A percentile compares a stretch with the other conserved stretches of the same genome.
Conservation (phyloP, 495 filamentous ascomycete species). For the Penicillium maclennaniae region DNA sequence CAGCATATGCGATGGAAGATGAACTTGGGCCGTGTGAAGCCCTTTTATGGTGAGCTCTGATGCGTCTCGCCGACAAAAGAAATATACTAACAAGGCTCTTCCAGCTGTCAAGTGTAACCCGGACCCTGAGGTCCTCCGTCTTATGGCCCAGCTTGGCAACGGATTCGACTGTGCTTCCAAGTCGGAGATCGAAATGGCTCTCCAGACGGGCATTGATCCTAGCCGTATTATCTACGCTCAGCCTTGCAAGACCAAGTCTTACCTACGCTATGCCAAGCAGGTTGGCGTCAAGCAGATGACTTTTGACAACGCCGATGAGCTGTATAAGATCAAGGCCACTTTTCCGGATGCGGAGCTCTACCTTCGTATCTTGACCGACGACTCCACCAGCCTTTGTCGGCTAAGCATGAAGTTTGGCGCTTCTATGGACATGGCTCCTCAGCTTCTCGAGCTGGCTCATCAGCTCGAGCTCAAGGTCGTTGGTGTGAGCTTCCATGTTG, state of each 20-base stretch:
- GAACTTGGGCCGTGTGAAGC: conserved; percentile 87
- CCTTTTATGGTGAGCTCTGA: conserved; percentile 81
- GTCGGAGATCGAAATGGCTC: conserved; percentile 87
- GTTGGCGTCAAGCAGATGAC: conserved; percentile 96
- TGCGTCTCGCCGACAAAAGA: neutral
- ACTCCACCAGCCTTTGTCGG: conserved; percentile 88
- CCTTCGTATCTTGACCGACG: conserved; percentile 92
- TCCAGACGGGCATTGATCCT: conserved; percentile 80
- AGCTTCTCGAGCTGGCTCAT: conserved; percentile 76
- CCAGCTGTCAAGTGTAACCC: conserved; percentile 98
- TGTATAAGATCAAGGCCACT: conserved; percentile 92
- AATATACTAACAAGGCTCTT: neutral
- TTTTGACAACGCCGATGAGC: conserved; percentile 95
- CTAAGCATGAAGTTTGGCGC: conserved; percentile 97
- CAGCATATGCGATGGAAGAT: conserved; percentile 98
- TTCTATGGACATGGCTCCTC: conserved; percentile 71
- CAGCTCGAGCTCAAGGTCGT: conserved; percentile 92
- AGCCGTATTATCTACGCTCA: conserved; percentile 97
- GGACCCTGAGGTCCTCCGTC: conserved; percentile 80
- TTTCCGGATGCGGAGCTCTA: conserved; percentile 87
- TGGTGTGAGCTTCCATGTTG: conserved; percentile 96
- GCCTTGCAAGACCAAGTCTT: conserved; percentile 98
- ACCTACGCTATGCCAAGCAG: conserved; percentile 81
- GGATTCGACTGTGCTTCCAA: conserved; percentile 99
- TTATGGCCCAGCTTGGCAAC: conserved; percentile 81